Evolutionary conservation across 2,329 filamentous ascomycete genomes (phyloP), one percentile per base, ranked within the genome.

Genomic region (Epichloe brachyelytri): DNA sequence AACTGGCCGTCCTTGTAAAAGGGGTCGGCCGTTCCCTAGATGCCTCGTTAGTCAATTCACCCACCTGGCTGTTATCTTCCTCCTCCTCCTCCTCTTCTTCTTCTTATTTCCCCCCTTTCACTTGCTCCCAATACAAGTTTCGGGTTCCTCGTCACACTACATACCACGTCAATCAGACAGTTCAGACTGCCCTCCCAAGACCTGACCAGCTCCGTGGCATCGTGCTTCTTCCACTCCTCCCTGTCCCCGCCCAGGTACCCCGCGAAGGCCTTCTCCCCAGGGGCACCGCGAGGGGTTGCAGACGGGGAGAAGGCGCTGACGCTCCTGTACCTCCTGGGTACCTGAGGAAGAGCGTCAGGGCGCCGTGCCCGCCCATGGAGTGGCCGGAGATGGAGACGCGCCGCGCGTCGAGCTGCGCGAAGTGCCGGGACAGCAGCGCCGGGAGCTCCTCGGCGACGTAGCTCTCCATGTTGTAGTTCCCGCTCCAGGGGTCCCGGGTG

Each of bases 311-410:
- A 95, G 1, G 91, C 91, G 55, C 85, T 90, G 52, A 93, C 88
- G 57, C 82, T 88, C 72, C 84, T 86, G 76, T 95, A 98, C 72
- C 79, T 82, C 56, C 86, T 88, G 0, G 90, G 70, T 97, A 85
- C 73, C 88, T 91, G 49, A 98, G 77, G 74, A 86, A 97, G 60
- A 97, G 71, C 44, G 90, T 95, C 59, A 98, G 74, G 43, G 93
- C 93, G 56, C 93, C 93, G 68, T 98, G 93, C 0, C 93, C 93
- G 58, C 93, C 93, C 93, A 98, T 98, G 61, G 84, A 90, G 72
- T 98, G 93, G 5, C 93, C 93, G 40, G 87, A 88, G 62, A 98
- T 93, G 67, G 83, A 85, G 51, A 96, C 82, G 40, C 84, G 77
- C 30, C 62, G 68, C 0, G 68, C 62, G 66, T 97, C 91, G 33